phyloP scores from a whole-genome alignment of 225 moss, liverwort and hornwort genomes.

The Neckera pumila region DNA sequence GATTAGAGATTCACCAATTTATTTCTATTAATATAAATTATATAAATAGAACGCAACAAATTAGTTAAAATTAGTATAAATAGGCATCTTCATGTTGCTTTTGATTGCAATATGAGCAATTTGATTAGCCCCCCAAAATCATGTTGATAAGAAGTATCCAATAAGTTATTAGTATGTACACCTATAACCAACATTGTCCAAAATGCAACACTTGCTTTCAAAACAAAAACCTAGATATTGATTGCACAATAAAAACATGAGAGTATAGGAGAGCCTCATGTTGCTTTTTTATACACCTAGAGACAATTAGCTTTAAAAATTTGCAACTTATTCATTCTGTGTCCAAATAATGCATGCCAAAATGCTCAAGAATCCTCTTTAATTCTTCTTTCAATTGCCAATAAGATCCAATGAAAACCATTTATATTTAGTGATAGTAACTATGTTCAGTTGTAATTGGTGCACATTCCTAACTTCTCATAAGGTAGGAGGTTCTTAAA shows the following conservation, averaged over 20 bases:
- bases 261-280: rapidly evolving
- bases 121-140: rapidly evolving
- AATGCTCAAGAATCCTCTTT: rapidly evolving
- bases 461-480: rapidly evolving
- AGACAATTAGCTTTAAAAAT: neutral
- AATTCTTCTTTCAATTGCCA: neutral
- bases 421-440: no score
- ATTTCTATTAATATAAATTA: neutral
- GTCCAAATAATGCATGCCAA: neutral
- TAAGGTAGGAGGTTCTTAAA: no score
- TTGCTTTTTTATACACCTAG: neutral
- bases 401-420: no score
- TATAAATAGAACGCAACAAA: neutral
- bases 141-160: neutral
- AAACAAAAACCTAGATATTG: neutral
- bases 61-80: no score
- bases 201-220: rapidly evolving
- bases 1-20: rapidly evolving
- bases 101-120: neutral
- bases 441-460: neutral
- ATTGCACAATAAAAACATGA: neutral
- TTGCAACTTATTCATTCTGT: rapidly evolving
- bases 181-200: neutral
- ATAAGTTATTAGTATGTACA: neutral
- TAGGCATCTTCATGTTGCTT: neutral